These are phyloP conservation scores for Pelargonium fulgidum DNA, from an alignment of 441 rosid genomes.

Conservation along the genomic window DNA sequence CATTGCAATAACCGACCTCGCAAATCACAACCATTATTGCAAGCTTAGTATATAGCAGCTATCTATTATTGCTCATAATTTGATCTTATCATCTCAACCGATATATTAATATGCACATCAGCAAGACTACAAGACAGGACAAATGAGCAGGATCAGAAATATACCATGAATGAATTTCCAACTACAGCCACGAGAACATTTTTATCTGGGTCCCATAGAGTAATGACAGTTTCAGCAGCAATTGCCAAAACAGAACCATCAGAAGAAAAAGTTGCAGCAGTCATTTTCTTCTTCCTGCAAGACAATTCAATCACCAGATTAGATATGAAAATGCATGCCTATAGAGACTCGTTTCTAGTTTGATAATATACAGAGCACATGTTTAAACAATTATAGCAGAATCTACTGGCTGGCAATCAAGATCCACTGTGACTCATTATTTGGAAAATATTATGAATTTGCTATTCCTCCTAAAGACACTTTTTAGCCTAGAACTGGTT, in stretches of 20 bases:
- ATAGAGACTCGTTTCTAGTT: too few relatives aligned
- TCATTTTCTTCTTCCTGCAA: conserved; percentile 80
- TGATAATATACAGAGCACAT: neutral
- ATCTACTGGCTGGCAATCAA: neutral
- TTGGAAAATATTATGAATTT: conserved; percentile 2
- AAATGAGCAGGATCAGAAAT: conserved; percentile 10
- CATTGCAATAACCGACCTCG: neutral
- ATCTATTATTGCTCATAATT: neutral
- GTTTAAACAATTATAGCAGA: neutral
- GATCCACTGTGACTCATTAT: neutral
- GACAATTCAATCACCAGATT: conserved; percentile 1
- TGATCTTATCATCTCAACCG: neutral
- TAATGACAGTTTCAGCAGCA: conserved; percentile 83
- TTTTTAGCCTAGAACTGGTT: neutral
- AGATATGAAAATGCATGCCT: neutral
- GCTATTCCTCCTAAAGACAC: neutral
- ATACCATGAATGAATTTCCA: conserved; percentile 66
- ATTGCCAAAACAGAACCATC: conserved; percentile 97
- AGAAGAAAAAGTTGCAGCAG: conserved; percentile 86
- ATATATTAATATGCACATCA: neutral
- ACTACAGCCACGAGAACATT: conserved; percentile 76
- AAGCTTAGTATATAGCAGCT: neutral
- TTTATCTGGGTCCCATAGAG: conserved; percentile 81
- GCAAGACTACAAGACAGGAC: neutral
- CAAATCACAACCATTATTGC: too few relatives aligned